A percentile compares a stretch with the other conserved stretches of the same genome.
phyloP scores from a whole-genome alignment of 306 rosid genomes.

The Oemleria cerasiformis region DNA sequence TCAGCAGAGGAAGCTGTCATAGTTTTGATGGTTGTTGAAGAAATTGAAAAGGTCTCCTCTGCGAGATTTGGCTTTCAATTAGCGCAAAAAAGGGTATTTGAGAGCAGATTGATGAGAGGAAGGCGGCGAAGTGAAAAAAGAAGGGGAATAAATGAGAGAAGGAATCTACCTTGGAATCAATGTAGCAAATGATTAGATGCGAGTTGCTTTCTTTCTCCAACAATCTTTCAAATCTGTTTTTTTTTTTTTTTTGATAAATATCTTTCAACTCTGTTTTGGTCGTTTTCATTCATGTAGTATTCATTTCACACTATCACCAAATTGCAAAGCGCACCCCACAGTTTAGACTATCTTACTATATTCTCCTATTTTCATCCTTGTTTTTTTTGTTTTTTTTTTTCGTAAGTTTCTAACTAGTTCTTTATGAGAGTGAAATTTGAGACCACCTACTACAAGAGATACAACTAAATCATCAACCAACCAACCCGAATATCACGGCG shows the following conservation, averaged over 20 bases:
- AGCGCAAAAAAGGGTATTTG: neutral
- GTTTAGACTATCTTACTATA: too few species aligned
- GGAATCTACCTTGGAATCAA: neutral
- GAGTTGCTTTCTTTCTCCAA: neutral
- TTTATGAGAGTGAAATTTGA: too few species aligned
- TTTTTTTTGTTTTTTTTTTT: too few species aligned
- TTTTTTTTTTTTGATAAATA: too few species aligned
- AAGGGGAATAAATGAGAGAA: neutral
- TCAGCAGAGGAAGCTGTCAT: slow-evolving; percentile 49
- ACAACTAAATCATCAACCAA: too few species aligned
- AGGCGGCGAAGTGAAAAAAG: neutral
- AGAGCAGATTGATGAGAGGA: neutral
- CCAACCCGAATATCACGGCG: too few species aligned
- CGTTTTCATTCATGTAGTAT: too few species aligned
- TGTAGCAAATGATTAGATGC: neutral
- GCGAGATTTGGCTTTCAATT: neutral
- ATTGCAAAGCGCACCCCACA: too few species aligned
- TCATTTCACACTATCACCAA: too few species aligned
- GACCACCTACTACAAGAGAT: too few species aligned
- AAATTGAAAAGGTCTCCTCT: neutral
- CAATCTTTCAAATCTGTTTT: neutral
- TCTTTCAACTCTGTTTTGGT: neutral
- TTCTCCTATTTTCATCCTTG: too few species aligned
- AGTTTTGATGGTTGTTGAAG: neutral
- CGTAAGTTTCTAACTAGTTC: too few species aligned